Conservation (phyloP, 257 asterid species). For the Euphrasia confusa region DNA sequence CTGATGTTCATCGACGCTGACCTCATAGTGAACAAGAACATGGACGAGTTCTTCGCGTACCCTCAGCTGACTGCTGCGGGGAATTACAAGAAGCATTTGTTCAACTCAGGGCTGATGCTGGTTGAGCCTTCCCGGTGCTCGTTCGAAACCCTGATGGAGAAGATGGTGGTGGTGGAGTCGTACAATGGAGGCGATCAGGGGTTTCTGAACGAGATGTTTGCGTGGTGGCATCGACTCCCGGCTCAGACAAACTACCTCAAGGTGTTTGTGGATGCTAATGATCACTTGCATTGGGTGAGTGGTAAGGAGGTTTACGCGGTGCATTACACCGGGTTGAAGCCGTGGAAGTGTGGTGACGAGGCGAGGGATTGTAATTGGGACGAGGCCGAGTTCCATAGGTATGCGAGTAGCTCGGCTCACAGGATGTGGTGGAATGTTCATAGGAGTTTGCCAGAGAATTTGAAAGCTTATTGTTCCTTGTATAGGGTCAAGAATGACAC, state of each 20-base stretch:
- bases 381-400: slow-evolving; percentile 28
- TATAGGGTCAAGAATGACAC: slow-evolving; percentile 12
- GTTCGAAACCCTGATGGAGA: slow-evolving; percentile 43
- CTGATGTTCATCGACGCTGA: slow-evolving; percentile 65
- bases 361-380: slow-evolving; percentile 79
- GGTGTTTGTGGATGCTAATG: slow-evolving; percentile 33
- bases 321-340: slow-evolving; percentile 82
- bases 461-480: slow-evolving; percentile 42
- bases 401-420: slow-evolving; percentile 64
- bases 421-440: slow-evolving; percentile 67
- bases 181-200: slow-evolving; percentile 96
- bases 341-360: slow-evolving; percentile 73
- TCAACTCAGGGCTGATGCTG: slow-evolving; percentile 84
- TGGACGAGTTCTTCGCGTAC: slow-evolving; percentile 55
- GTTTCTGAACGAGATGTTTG: slow-evolving; percentile 59
- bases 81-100: slow-evolving; percentile 49
- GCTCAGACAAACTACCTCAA: slow-evolving; percentile 49
- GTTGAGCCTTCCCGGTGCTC: slow-evolving; percentile 75
- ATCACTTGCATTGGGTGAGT: slow-evolving; percentile 29
- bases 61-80: slow-evolving; percentile 71
- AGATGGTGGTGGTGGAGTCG: slow-evolving; percentile 42
- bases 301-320: slow-evolving; percentile 38
- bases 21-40: slow-evolving; percentile 44
- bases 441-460: slow-evolving; percentile 41
- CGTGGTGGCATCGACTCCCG: slow-evolving; percentile 88